Conservation (phyloP, 805 yeast genomes). For the Teunomyces panamensis region DNA sequence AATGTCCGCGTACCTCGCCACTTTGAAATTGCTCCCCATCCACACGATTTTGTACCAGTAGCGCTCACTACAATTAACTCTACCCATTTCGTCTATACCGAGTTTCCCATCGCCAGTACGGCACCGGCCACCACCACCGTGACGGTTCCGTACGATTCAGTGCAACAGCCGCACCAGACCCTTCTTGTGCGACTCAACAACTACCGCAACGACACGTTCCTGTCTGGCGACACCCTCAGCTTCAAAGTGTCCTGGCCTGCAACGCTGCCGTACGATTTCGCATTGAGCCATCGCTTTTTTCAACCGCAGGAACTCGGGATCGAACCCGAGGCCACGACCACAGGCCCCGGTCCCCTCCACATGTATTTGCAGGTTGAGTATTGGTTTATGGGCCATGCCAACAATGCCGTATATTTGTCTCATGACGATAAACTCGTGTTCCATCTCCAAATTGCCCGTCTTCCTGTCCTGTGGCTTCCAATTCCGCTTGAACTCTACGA, state of each 20-base stretch:
- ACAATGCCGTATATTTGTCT: constrained; percentile 7
- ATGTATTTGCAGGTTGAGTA: constrained; percentile 21
- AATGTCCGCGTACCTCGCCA: constrained; percentile 31
- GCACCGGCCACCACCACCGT: constrained; percentile 4
- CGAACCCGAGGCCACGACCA: not conserved
- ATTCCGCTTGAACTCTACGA: constrained; percentile 33
- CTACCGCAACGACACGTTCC: constrained; percentile 24
- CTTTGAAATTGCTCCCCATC: constrained; percentile 28
- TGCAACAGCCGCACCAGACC: constrained; percentile 7
- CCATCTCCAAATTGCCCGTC: constrained; percentile 24
- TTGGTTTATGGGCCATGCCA: constrained; percentile 20
- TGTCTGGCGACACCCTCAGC: constrained; percentile 22
- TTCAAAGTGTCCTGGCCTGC: constrained; percentile 40
- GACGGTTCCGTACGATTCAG: constrained; percentile 4
- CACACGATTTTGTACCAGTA: constrained; percentile 11
- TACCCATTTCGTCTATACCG: constrained; percentile 19
- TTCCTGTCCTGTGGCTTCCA: constrained; percentile 26
- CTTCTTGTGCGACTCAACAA: constrained; percentile 34
- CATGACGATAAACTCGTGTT: constrained; percentile 14
- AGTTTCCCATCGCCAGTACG: constrained; percentile 25
- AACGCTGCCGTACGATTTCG: constrained; percentile 24
- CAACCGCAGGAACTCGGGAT: constrained; percentile 10
- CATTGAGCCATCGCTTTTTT: constrained; percentile 21
- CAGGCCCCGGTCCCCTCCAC: constrained; percentile 1
- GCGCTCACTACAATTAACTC: constrained; percentile 19